Evolutionary conservation across 768 basidiomycete species (phyloP), one percentile per base, ranked within the genome.

Genomic region (Chalciporus sphaerocephalus): DNA sequence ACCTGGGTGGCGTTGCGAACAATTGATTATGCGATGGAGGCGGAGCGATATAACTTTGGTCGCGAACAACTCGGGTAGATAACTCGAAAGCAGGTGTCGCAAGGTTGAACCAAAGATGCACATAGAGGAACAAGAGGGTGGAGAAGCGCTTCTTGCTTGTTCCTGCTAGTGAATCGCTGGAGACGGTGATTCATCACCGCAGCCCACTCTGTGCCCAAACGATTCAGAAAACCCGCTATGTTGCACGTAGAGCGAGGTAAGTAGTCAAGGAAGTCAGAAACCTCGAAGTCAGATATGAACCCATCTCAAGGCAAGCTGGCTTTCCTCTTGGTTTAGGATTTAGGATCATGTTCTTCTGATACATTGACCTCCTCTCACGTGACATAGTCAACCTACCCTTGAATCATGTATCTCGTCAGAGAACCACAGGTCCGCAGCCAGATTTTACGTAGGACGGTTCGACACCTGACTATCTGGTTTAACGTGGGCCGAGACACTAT

Each of bases 371-470:
- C 52, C 50, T 53, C 41, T n/a, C 25, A 44, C 37, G 58, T 52
- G 51, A 52, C 40, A 48, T 47, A 36, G 44, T 44, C 33, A 24
- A 13, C 47, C 45, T 48, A 62, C 61, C 61, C 62, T 62, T 55
- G 59, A 63, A 63, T 66, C 61, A 48, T 30, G 30, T 38, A 30
- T 42, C 55, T 43, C 48, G 47, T 37, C 41, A 23, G 36, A 51
- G 52, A 60, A 57, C 41, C 46, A 32, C 30, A 42, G 34, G 56
- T 52, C 56, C 52, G 53, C 59, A 57, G 61, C 64, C 61, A 64
- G 16, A 20, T 8, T 56, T 63, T 63, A 63, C 64, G 61, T 63
- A n/a, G n/a, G n/a, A n/a, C n/a, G n/a, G 52, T 62, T 45, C 28
- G 13, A 24, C 33, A 36, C 8, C 43, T 21, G 40, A 48, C 46